phyloP scores from a whole-genome alignment of 2,329 filamentous ascomycete genomes.

The Neonectria hederae region DNA sequence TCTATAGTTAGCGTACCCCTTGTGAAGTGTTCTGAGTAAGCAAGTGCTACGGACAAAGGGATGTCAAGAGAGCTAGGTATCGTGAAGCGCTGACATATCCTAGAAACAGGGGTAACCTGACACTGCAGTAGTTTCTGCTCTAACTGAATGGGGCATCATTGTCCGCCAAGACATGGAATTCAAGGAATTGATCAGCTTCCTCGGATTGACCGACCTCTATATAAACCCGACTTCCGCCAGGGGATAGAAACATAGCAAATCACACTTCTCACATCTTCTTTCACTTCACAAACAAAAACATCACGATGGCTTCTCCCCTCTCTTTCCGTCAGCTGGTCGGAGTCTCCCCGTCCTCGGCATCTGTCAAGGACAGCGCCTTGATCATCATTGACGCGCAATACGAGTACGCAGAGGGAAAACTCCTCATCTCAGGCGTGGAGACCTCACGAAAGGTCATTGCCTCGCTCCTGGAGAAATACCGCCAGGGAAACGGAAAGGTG shows the following conservation, averaged over 20 bases:
- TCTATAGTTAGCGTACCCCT: too few species aligned
- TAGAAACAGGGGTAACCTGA: too few species aligned
- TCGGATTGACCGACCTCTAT: background rate
- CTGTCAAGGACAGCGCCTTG: slow-evolving; percentile 66
- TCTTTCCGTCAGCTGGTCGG: slow-evolving; percentile 63
- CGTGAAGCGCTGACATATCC: background rate
- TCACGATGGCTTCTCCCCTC: background rate
- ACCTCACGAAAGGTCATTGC: slow-evolving; percentile 66
- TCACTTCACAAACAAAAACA: too few species aligned
- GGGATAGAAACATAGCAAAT: background rate
- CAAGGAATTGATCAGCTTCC: background rate
- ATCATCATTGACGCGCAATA: slow-evolving; percentile 78
- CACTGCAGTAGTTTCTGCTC: background rate
- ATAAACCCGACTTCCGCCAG: background rate
- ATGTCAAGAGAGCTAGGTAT: background rate
- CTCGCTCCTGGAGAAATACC: slow-evolving; percentile 67
- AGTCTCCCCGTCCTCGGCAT: slow-evolving; percentile 63
- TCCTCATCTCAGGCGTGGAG: slow-evolving; percentile 64
- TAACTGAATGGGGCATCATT: background rate
- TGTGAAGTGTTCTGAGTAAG: too few species aligned
- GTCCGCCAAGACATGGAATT: background rate
- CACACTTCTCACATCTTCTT: background rate
- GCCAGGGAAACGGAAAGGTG: slow-evolving; percentile 58
- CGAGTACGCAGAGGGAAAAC: slow-evolving; percentile 69
- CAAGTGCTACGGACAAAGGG: background rate